Conservation (phyloP, 2,329 filamentous ascomycete species). For the Shiraia sp. region DNA sequence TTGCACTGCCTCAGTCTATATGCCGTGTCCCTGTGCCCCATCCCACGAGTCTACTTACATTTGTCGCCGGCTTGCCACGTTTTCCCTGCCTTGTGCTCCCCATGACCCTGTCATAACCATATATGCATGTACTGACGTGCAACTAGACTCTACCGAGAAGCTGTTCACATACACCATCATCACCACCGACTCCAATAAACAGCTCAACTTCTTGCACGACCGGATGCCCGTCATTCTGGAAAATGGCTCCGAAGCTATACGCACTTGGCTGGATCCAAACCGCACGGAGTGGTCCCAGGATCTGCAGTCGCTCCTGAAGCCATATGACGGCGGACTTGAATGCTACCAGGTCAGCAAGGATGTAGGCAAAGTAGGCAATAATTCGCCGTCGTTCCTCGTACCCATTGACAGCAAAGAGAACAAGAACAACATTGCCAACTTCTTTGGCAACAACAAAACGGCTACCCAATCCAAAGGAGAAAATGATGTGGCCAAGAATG, state of each 20-base stretch:
- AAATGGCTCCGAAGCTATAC: slow-evolving; percentile 70
- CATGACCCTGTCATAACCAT: too few relatives aligned
- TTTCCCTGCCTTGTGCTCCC: slow-evolving; percentile 20
- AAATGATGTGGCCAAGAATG: slow-evolving; percentile 16
- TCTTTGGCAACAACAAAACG: slow-evolving; percentile 69
- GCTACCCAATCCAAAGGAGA: slow-evolving; percentile 26
- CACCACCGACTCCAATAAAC: slow-evolving; percentile 82
- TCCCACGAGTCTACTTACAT: slow-evolving; percentile 12
- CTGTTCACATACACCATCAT: slow-evolving; percentile 91
- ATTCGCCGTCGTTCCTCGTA: slow-evolving; percentile 80
- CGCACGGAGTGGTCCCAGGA: slow-evolving; percentile 75
- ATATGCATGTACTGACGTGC: slow-evolving; percentile 26
- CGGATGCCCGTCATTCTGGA: slow-evolving; percentile 95
- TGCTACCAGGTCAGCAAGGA: slow-evolving; percentile 85
- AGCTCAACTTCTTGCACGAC: slow-evolving; percentile 85
- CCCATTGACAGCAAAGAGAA: slow-evolving; percentile 85
- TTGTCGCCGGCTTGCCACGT: slow-evolving; percentile 20
- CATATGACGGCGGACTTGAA: slow-evolving; percentile 77
- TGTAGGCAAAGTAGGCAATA: slow-evolving; percentile 92
- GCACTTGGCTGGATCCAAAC: slow-evolving; percentile 76
- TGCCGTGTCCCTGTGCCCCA: slow-evolving; percentile 3
- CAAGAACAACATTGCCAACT: slow-evolving; percentile 91
- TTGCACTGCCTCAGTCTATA: neutral
- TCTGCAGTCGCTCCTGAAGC: slow-evolving; percentile 77
- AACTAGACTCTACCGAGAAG: slow-evolving; percentile 64